A percentile compares a stretch with the other conserved stretches of the same genome.
Evolutionary conservation across 306 rosid genomes (phyloP).

Genomic region (Rosa chinensis): DNA sequence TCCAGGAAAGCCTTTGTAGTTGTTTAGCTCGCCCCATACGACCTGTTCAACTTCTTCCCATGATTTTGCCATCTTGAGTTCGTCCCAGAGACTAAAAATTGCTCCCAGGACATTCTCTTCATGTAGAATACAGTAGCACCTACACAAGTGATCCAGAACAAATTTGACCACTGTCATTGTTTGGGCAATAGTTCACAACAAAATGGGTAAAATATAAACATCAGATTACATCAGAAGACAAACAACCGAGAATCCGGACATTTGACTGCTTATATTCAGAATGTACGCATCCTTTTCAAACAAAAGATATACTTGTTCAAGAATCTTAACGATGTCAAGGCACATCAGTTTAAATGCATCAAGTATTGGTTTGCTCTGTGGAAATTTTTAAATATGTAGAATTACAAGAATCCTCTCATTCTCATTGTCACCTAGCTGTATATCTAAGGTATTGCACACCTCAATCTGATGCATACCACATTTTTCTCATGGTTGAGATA

Average conservation of each 20-base stretch:
- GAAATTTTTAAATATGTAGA: neutral
- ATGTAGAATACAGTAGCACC: no score
- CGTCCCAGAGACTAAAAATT: no score
- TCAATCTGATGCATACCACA: neutral
- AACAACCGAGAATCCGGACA: neutral
- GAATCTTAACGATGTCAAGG: neutral
- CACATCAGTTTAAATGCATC: neutral
- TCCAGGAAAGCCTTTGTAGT: conserved; percentile 66
- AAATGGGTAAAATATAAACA: no score
- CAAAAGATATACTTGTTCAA: neutral
- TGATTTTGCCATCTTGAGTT: conserved; percentile 43
- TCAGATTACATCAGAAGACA: neutral
- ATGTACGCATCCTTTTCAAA: neutral
- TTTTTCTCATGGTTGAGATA: neutral
- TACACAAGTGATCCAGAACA: no score
- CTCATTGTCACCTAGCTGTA: neutral
- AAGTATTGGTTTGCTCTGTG: neutral
- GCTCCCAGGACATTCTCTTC: no score
- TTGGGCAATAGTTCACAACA: no score
- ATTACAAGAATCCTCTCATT: neutral
- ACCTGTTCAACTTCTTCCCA: conserved; percentile 90
- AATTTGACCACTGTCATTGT: no score
- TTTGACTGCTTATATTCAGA: neutral
- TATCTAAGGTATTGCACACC: neutral
- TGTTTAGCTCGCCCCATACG: conserved; percentile 84